A percentile compares a stretch with the other conserved stretches of the same genome.
Evolutionary conservation across 345 rosid genomes (phyloP).

Genomic region (Atalantia buxifolia): DNA sequence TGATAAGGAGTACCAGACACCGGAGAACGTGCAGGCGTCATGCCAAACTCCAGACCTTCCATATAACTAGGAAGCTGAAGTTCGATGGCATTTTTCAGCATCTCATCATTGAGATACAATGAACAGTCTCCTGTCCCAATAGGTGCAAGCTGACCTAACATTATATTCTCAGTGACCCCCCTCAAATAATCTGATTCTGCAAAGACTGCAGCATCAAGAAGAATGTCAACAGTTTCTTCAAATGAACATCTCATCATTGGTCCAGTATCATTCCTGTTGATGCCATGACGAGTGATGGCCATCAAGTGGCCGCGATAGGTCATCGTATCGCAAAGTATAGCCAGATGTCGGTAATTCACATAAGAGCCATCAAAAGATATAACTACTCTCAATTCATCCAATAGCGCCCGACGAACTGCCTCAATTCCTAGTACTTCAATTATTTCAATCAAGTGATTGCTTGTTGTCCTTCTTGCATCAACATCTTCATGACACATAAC

Average conservation of each 20-base stretch:
- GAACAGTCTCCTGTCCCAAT: conserved; percentile 92
- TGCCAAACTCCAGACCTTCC: conserved; percentile 85
- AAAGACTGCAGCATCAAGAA: conserved; percentile 95
- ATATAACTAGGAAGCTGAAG: conserved; percentile 97
- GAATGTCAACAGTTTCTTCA: conserved; percentile 98
- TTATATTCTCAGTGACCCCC: conserved; percentile 96
- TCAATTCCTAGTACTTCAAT: conserved; percentile 97
- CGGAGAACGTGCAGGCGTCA: conserved; percentile 93
- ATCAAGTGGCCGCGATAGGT: conserved; percentile 97
- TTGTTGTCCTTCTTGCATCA: conserved; percentile 85
- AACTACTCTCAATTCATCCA: conserved; percentile 94
- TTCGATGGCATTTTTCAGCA: conserved; percentile 97
- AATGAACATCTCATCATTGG: conserved; percentile 98
- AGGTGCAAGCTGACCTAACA: conserved; percentile 98
- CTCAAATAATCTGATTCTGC: conserved; percentile 81
- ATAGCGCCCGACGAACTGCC: conserved; percentile 89
- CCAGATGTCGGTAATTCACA: conserved; percentile 95
- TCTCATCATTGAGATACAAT: conserved; percentile 87
- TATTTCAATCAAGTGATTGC: conserved; percentile 94
- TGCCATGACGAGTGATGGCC: conserved; percentile 99
- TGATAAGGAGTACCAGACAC: conserved; percentile 91
- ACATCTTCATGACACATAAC: conserved; percentile 96
- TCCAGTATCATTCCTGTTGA: conserved; percentile 94
- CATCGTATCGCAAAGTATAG: conserved; percentile 97
- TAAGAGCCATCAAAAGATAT: conserved; percentile 98